Base-by-base conservation (phyloP, 2,329 filamentous ascomycete genomes). In the Colletotrichum orbiculare region DNA sequence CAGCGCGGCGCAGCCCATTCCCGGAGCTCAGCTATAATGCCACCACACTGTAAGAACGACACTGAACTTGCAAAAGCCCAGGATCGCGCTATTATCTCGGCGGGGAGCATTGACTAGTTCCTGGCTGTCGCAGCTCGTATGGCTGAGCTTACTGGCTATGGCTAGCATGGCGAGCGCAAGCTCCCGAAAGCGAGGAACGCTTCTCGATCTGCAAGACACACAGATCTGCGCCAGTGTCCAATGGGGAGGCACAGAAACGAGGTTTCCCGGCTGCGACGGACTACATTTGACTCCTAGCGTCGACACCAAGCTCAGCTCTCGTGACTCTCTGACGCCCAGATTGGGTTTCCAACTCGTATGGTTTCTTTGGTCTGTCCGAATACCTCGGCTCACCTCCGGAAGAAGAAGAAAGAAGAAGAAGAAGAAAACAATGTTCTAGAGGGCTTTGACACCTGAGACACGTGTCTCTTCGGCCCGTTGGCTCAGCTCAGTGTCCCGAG, bases 321-420 rank as follows among this genome's bases (percentile, higher is more conserved):
- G 61, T 47, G 34, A 38, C 37, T 34, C 37, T 15, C 15, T 17
- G 37, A 9, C 8, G 9, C 54, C 62, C 58, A 15, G 42, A 57
- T 56, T 39, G 8, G 53, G 62, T 41, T 56, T 56, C 42, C 58
- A 62, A 58, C 8, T 56, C 62, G 62, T n/a, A 43, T 58, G 42
- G 58, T 17, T 17, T 11, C 25, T 43, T 55, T 8, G 39, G 6
- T 33, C 8, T 41, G 57, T 38, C 46, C 46, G 46, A 38, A 56
- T 17, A 15, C 62, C 62, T 65, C 62, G 62, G 62, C 34, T 42
- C 15, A 33, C 38, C 15, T 49, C 5, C 1, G 15, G 17, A 17
- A 17, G 3, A 17, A 2, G 17, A 17, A 17, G 2, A 17, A 2
- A 2, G 3, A 17, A 17, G 3, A 17, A 17, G 17, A 17, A 8